Percentiles rank a stretch among this genome's conserved stretches.
Conservation (phyloP, 2,329 filamentous ascomycete species). For the Aspergillus transmontanensis region DNA sequence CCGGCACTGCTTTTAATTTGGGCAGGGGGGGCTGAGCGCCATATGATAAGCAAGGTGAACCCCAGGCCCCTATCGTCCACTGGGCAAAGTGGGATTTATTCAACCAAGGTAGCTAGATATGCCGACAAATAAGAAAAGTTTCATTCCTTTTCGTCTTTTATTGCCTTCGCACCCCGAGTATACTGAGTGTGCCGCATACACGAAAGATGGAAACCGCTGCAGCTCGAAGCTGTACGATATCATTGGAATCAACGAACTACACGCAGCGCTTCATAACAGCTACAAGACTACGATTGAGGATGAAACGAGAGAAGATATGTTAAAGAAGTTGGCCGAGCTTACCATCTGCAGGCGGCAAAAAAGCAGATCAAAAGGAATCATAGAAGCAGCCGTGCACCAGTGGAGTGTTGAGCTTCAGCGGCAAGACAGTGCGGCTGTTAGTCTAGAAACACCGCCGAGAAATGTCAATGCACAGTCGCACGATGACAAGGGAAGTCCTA, state of each 20-base stretch:
- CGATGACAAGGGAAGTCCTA: background rate
- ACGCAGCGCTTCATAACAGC: background rate
- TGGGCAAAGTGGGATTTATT: background rate
- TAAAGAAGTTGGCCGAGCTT: background rate
- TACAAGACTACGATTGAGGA: background rate
- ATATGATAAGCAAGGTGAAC: conserved; percentile 3
- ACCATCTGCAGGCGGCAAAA: background rate
- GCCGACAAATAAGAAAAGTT: background rate
- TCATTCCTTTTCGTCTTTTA: conserved; percentile 2
- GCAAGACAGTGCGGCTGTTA: background rate
- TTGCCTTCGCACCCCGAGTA: background rate
- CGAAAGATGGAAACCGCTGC: background rate
- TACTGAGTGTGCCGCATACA: background rate
- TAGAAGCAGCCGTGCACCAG: background rate
- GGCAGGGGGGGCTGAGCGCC: background rate
- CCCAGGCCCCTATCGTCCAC: conserved; percentile 2
- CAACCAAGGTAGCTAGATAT: conserved; percentile 1
- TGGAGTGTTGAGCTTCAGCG: background rate
- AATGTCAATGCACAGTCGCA: background rate
- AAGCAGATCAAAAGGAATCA: background rate
- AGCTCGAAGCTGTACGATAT: background rate
- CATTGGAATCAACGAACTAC: background rate
- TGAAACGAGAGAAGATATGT: background rate
- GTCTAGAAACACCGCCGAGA: background rate
- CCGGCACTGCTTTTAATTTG: background rate